A percentile compares a stretch with the other conserved stretches of the same genome.
These are phyloP conservation scores for Jaltomata sinuosa DNA, from an alignment of 257 asterid species.

Conservation along the genomic window DNA sequence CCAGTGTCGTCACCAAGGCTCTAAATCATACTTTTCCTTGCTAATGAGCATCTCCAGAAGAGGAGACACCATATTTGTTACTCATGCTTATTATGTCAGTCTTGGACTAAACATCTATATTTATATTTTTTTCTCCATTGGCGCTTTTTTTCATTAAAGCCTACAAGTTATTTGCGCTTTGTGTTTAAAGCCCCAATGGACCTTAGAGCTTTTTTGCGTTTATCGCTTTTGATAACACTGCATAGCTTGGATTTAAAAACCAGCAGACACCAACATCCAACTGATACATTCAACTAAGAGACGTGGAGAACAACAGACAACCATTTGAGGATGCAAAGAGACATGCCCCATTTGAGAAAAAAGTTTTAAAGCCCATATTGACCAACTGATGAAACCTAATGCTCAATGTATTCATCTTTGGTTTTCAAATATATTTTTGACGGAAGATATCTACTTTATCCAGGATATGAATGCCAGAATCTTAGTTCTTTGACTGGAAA, in stretches of 20 bases:
- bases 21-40: no score
- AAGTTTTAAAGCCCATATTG: background rate
- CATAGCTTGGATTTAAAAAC: background rate
- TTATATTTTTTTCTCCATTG: no score
- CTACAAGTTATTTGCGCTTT: no score
- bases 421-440: background rate
- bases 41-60: no score
- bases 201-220: no score
- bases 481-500: background rate
- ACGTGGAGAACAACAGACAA: background rate
- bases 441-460: background rate
- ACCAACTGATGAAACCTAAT: background rate
- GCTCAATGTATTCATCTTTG: background rate
- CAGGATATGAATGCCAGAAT: background rate
- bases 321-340: background rate
- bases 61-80: no score
- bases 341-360: background rate
- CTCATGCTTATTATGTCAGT: no score
- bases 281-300: background rate
- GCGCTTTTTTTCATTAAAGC: no score
- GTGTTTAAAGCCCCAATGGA: no score
- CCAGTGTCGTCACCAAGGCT: no score
- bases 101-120: no score
- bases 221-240: no score
- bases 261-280: background rate